A percentile compares a stretch with the other conserved stretches of the same genome.
These are phyloP conservation scores for Arabidopsis arenosa DNA, from an alignment of 345 rosid genomes.

Conservation along the genomic window DNA sequence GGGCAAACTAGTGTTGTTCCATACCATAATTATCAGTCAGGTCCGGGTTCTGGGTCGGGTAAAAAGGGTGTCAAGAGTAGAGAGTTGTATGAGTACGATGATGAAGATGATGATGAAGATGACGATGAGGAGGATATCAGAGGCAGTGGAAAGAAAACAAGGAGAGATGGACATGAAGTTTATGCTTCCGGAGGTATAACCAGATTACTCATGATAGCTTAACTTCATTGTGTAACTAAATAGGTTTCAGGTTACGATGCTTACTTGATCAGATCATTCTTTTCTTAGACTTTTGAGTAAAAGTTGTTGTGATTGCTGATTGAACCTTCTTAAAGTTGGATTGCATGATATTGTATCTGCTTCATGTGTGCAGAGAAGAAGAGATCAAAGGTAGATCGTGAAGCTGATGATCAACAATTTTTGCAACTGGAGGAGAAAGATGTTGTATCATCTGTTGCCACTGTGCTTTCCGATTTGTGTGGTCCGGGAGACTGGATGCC, in stretches of 20 bases:
- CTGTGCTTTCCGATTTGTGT: constrained; percentile 94
- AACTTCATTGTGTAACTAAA: neutral
- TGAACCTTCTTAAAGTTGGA: neutral
- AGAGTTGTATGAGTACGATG: constrained; percentile 65
- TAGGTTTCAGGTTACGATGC: neutral
- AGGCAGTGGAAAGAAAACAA: constrained; percentile 68
- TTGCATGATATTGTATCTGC: constrained; percentile 5
- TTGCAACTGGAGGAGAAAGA: constrained; percentile 94
- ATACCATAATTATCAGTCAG: constrained; percentile 60
- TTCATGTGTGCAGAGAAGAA: constrained; percentile 71
- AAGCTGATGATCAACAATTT: constrained; percentile 92
- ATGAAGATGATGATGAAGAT: constrained; percentile 45
- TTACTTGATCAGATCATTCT: constrained; percentile 8
- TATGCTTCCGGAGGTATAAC: constrained; percentile 66
- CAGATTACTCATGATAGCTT: constrained; percentile 38
- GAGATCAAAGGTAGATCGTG: constrained; percentile 82
- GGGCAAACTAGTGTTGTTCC: constrained; percentile 46
- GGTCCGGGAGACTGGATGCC: constrained; percentile 99
- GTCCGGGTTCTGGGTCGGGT: constrained; percentile 46
- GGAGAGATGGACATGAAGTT: constrained; percentile 74
- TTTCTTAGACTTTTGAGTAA: neutral
- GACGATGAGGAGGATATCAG: constrained; percentile 59
- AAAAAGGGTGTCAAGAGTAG: constrained; percentile 71
- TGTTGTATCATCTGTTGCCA: constrained; percentile 98
- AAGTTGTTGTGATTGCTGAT: constrained; percentile 20